Evolutionary conservation across 2,329 filamentous ascomycete genomes (phyloP).

Genomic region (Aspergillus viridinutans): DNA sequence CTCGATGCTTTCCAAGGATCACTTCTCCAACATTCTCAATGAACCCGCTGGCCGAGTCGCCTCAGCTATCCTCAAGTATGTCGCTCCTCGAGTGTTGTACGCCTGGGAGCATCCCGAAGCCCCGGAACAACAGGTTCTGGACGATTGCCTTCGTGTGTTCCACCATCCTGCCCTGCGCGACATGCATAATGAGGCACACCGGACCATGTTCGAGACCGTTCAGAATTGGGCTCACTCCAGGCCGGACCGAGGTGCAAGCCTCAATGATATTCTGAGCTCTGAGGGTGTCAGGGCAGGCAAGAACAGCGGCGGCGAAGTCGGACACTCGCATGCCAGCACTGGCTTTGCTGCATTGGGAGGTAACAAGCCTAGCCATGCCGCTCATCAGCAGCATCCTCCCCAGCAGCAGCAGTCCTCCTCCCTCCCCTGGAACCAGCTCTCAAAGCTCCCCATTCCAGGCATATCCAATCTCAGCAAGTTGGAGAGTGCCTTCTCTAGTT

Average conservation of each 20-base stretch:
- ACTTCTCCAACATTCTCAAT: conserved; percentile 76
- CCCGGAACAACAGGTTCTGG: conserved; percentile 74
- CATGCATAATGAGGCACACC: conserved; percentile 71
- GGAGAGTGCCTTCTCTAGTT: conserved; percentile 26
- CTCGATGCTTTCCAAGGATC: conserved; percentile 78
- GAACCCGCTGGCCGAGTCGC: conserved; percentile 71
- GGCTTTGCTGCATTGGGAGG: conserved; percentile 24
- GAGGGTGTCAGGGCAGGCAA: conserved; percentile 77
- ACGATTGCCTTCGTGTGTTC: conserved; percentile 77
- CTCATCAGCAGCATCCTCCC: conserved; percentile 19
- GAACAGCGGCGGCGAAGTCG: conserved; percentile 50
- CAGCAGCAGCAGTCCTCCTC: conserved; percentile 23
- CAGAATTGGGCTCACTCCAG: conserved; percentile 72
- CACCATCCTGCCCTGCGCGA: conserved; percentile 85
- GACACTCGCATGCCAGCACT: conserved; percentile 30
- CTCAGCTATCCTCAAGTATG: conserved; percentile 74
- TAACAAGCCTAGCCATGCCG: conserved; percentile 9
- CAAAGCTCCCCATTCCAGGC: conserved; percentile 33
- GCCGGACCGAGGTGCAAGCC: conserved; percentile 59
- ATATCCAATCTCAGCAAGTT: conserved; percentile 36
- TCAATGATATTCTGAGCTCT: conserved; percentile 74
- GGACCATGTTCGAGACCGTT: conserved; percentile 84
- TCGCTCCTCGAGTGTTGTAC: conserved; percentile 80
- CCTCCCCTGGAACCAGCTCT: conserved; percentile 29
- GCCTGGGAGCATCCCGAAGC: conserved; percentile 88